These are phyloP conservation scores for Macrolepiota fuliginosa DNA, from an alignment of 768 basidiomycete genomes.

Conservation along the genomic window DNA sequence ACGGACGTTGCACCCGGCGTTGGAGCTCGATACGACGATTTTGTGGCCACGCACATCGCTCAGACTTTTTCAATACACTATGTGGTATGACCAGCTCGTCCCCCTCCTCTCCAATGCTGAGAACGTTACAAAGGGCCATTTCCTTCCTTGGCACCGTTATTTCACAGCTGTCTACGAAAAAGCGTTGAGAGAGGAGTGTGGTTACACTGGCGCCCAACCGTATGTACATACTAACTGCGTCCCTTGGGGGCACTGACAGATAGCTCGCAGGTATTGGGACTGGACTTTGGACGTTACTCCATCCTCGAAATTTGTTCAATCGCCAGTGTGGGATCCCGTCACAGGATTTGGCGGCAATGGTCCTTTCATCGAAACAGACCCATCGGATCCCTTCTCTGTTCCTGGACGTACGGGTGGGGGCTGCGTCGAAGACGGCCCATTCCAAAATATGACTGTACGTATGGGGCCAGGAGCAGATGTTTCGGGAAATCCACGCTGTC, in stretches of 20 bases:
- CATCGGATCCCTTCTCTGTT: not conserved
- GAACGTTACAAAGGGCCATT: constrained; percentile 19
- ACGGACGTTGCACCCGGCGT: constrained; percentile 18
- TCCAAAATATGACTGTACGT: not conserved
- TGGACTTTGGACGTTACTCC: not conserved
- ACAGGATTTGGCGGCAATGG: not conserved
- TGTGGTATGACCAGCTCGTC: constrained; percentile 17
- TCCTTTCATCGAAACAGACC: not conserved
- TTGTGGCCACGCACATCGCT: constrained; percentile 21
- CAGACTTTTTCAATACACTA: constrained; percentile 22
- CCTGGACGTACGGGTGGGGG: not conserved
- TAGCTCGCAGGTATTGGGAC: not conserved
- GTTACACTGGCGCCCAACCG: constrained; percentile 23
- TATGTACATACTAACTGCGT: constrained; percentile 6
- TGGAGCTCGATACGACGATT: constrained; percentile 25
- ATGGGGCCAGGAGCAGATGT: constrained; percentile 2
- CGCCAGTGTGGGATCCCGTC: not conserved
- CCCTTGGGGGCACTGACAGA: not conserved
- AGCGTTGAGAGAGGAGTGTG: constrained; percentile 22
- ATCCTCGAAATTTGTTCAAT: not conserved
- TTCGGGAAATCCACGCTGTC: constrained; percentile 18
- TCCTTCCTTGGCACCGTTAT: constrained; percentile 26
- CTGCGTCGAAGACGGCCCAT: not conserved
- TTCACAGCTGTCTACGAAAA: constrained; percentile 20
- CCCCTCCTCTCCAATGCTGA: not conserved